A percentile compares a stretch with the other conserved stretches of the same genome.
phyloP scores from a whole-genome alignment of 306 rosid genomes.

The Dryas alaskensis region DNA sequence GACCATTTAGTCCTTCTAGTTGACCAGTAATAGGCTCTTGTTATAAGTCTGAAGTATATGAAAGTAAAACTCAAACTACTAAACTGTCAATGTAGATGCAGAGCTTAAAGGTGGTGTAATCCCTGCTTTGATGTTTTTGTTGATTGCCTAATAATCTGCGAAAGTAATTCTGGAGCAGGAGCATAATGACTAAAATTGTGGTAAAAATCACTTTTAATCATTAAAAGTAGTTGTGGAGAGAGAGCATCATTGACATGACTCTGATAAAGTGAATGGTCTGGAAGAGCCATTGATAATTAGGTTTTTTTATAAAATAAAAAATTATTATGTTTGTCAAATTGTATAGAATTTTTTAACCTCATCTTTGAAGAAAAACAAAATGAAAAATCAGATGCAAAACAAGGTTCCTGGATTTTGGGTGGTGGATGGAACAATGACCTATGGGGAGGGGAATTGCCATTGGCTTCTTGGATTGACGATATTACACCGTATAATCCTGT shows the following conservation, averaged over 20 bases:
- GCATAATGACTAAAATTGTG: background rate
- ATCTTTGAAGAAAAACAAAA: slow-evolving; percentile 9
- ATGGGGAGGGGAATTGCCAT: slow-evolving; percentile 85
- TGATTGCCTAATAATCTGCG: background rate
- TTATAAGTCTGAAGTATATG: background rate
- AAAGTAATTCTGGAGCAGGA: background rate
- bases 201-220: background rate
- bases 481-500: slow-evolving; percentile 74
- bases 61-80: background rate
- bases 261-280: background rate
- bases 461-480: slow-evolving; percentile 75
- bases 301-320: background rate
- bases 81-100: background rate
- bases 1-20: background rate
- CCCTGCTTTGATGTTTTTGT: background rate
- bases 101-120: background rate
- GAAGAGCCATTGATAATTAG: background rate
- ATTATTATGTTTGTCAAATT: background rate
- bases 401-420: slow-evolving; percentile 88
- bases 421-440: slow-evolving; percentile 93
- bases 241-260: background rate
- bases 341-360: background rate
- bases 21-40: background rate
- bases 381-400: slow-evolving; percentile 47
- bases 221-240: background rate